Evolutionary conservation across 2,329 filamentous ascomycete genomes (phyloP).

Genomic region (Verruconis gallopava): DNA sequence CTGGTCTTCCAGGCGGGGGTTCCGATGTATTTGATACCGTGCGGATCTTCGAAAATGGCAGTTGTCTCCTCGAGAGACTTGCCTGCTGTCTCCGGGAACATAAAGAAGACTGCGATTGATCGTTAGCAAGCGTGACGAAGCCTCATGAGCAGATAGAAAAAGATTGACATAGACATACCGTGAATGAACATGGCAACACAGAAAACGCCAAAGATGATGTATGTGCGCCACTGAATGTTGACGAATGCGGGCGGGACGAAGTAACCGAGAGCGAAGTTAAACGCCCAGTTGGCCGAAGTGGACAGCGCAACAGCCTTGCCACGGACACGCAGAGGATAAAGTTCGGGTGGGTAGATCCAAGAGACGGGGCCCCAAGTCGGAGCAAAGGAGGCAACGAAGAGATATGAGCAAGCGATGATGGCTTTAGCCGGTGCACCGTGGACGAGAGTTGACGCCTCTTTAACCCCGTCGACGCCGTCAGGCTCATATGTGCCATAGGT

Average conservation of each 20-base stretch:
- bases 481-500: slow-evolving; percentile 38
- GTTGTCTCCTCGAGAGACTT: slow-evolving; percentile 69
- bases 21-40: slow-evolving; percentile 32
- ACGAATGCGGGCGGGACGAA: slow-evolving; percentile 47
- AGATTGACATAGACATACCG: too few relatives aligned
- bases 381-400: slow-evolving; percentile 59
- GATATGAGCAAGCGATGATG: slow-evolving; percentile 57
- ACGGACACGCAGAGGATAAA: slow-evolving; percentile 49
- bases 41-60: slow-evolving; percentile 46
- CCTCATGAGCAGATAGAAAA: slow-evolving; percentile 28
- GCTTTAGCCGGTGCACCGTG: slow-evolving; percentile 27
- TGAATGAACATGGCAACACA: slow-evolving; percentile 50
- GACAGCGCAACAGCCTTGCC: slow-evolving; percentile 50
- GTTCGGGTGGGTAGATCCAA: slow-evolving; percentile 47
- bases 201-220: slow-evolving; percentile 65
- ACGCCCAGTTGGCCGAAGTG: slow-evolving; percentile 49
- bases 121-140: background rate
- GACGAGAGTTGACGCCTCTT: slow-evolving; percentile 29
- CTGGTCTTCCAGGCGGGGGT: slow-evolving; percentile 44
- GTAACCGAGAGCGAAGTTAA: slow-evolving; percentile 45
- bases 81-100: slow-evolving; percentile 56
- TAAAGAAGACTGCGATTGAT: slow-evolving; percentile 9
- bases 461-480: slow-evolving; percentile 27
- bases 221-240: slow-evolving; percentile 47
- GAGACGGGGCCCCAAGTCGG: slow-evolving; percentile 49